These are phyloP conservation scores for Senna tora DNA, from an alignment of 306 rosid genomes.

Conservation along the genomic window DNA sequence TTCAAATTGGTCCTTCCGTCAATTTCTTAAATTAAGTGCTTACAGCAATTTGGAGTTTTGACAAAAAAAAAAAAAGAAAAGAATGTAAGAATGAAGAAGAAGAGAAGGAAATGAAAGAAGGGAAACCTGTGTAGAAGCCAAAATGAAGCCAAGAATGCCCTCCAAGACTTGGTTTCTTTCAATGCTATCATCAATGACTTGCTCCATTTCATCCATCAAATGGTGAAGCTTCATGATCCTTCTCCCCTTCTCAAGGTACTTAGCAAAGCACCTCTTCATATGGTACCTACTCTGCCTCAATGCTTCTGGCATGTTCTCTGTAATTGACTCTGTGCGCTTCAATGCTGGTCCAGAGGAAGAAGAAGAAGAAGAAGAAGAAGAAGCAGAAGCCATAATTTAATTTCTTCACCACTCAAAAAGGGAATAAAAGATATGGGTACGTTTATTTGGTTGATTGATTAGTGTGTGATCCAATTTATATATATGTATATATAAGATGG, in stretches of 20 bases:
- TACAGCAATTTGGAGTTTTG: too few species aligned
- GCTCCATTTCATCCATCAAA: slow-evolving; percentile 78
- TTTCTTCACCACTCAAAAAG: too few species aligned
- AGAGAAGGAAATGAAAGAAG: not conserved
- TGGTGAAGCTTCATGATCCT: slow-evolving; percentile 70
- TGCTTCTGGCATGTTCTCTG: slow-evolving; percentile 80
- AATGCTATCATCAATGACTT: slow-evolving; percentile 55
- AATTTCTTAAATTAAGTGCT: too few species aligned
- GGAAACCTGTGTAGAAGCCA: slow-evolving; percentile 73
- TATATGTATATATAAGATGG: too few species aligned
- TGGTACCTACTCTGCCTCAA: slow-evolving; percentile 69
- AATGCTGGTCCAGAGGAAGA: too few species aligned
- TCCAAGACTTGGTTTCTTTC: slow-evolving; percentile 69
- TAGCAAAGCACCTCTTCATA: slow-evolving; percentile 84
- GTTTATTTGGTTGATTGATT: not conserved
- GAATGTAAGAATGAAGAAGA: too few species aligned
- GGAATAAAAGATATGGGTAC: too few species aligned
- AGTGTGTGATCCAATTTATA: too few species aligned
- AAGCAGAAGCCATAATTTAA: too few species aligned
- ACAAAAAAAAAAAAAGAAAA: too few species aligned
- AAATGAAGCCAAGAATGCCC: slow-evolving; percentile 68
- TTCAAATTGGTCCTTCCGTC: too few species aligned
- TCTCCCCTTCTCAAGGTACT: slow-evolving; percentile 71
- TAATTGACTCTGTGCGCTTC: slow-evolving; percentile 57
- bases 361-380: too few species aligned